Evolutionary conservation across 768 basidiomycete species (phyloP), one percentile per base, ranked within the genome.

Genomic region (Suillus placidus): DNA sequence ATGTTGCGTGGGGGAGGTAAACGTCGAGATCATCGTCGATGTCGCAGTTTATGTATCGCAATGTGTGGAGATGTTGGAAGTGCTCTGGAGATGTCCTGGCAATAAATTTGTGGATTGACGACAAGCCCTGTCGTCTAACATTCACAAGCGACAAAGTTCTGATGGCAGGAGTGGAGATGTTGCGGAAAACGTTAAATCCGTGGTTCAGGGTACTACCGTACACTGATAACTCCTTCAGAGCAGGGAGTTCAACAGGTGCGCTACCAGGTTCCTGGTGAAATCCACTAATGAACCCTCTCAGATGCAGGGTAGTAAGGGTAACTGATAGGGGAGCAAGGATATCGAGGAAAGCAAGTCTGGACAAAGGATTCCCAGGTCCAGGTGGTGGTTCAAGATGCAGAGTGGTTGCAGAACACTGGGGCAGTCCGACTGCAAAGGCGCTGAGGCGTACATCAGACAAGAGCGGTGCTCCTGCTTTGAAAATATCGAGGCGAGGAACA

Each of bases 341-440:
- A 67, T 73, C 67, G 30, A 77, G 69, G 6, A 76, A 65, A 38
- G 72, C 66, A 42, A 66, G 71, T 57, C 71, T 70, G 40, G 74
- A 73, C 30, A 76, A 72, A 8, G 76, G 74, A 3, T 69, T 65
- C 2, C 66, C 73, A 35, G 70, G 70, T 57, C 74, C 79, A 40
- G 76, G 74, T 45, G 73, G 62, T 37, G 75, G 78, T 68, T 79
- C 79, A 23, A 79, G 72, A 63, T 80, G 78, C 13, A 79, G 76
- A 1, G 72, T 76, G n/a, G 69, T 71, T 47, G 76, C 68, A 55
- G 70, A 40, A 8, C 73, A 68, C 30, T 68, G 42, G 20, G 76
- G 77, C 35, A 76, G 73, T 14, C 73, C 72, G 67, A 78, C 73
- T 30, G 76, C 73, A 60, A 79, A 69, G 20, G 72, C 71, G 57